Evolutionary conservation across 352 stramenopile genomes (phyloP).

Genomic region (Phytophthora quininea): DNA sequence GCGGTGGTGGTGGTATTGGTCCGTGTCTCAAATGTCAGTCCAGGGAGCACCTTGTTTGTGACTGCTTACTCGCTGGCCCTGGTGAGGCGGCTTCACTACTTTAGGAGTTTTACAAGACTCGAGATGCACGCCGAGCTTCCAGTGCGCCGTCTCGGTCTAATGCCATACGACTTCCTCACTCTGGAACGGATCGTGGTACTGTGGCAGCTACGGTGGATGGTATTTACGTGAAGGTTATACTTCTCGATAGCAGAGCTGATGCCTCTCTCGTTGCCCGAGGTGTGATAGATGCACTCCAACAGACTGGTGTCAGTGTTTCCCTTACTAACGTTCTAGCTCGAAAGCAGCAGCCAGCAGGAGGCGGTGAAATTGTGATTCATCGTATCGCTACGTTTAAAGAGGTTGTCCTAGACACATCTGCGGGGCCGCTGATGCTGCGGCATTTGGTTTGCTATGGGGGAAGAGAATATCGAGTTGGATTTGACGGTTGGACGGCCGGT

Average conservation of each 20-base stretch:
- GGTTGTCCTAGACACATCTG: constrained; percentile 1
- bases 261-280: constrained; percentile 1
- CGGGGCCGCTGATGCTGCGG: constrained; percentile 3
- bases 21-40: too few species aligned
- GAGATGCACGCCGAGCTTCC: too few species aligned
- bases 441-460: constrained; percentile 4
- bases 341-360: background rate
- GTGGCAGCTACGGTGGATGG: constrained; percentile 1
- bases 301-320: background rate
- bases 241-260: background rate
- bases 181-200: background rate
- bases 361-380: background rate
- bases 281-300: constrained; percentile 1
- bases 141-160: background rate
- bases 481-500: constrained; percentile 8
- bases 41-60: too few species aligned
- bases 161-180: background rate
- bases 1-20: too few species aligned
- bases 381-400: background rate
- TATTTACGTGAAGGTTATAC: background rate
- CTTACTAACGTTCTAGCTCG: background rate
- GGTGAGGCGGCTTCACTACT: too few species aligned
- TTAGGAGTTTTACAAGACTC: too few species aligned
- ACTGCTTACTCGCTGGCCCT: too few species aligned
- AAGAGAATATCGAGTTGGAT: background rate